phyloP scores from a whole-genome alignment of 2,329 filamentous ascomycete genomes.

The Scedosporium minutisporum region DNA sequence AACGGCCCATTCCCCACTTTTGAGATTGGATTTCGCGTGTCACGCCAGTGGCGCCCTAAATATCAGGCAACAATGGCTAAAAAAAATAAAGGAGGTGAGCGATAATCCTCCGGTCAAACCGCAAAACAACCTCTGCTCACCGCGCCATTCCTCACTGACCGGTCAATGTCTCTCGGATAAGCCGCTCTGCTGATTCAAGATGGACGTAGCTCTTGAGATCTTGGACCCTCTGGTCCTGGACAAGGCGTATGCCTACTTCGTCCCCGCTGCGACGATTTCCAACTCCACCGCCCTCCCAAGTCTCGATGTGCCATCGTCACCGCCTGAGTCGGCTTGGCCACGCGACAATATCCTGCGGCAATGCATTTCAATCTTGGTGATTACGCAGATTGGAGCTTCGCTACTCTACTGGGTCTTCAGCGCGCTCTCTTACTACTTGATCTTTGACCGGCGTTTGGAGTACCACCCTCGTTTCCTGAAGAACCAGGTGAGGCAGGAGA shows the following conservation, averaged over 20 bases:
- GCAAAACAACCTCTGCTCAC: too few relatives aligned
- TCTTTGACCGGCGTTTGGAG: conserved; percentile 39
- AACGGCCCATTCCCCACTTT: too few relatives aligned
- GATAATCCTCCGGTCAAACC: too few relatives aligned
- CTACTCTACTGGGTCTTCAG: conserved; percentile 56
- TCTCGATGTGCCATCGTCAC: conserved; percentile 1
- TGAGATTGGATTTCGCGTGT: too few relatives aligned
- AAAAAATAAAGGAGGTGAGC: too few relatives aligned
- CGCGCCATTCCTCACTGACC: too few relatives aligned
- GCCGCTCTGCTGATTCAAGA: conserved; percentile 11
- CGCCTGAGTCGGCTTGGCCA: conserved; percentile 20
- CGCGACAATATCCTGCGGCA: conserved; percentile 33
- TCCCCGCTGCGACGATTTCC: conserved; percentile 16
- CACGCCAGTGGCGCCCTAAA: too few relatives aligned
- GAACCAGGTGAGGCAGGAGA: conserved; percentile 36
- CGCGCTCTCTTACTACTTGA: conserved; percentile 61
- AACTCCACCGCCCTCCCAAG: conserved; percentile 2
- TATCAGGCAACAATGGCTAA: too few relatives aligned
- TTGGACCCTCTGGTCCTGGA: conserved; percentile 31
- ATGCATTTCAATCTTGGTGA: conserved; percentile 24
- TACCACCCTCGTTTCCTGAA: conserved; percentile 37
- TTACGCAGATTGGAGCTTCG: conserved; percentile 28
- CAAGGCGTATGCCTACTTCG: conserved; percentile 27
- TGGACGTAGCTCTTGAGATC: conserved; percentile 30
- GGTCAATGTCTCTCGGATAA: too few relatives aligned